Evolutionary conservation across 306 rosid genomes (phyloP).

Genomic region (Mimosa pudica): DNA sequence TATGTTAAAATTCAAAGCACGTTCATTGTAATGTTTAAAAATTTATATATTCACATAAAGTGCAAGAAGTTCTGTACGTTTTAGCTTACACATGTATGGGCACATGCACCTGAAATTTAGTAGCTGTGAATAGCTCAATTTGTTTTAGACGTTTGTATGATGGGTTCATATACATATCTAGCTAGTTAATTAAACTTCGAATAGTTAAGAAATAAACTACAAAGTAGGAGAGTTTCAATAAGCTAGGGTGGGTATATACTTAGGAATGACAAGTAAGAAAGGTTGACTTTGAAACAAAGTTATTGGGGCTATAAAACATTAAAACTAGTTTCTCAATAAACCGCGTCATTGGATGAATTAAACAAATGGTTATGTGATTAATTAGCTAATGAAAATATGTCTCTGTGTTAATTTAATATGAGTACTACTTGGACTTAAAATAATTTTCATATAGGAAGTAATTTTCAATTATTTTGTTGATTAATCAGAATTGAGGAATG

Average conservation of each 20-base stretch:
- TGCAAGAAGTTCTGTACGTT: no score
- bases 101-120: no score
- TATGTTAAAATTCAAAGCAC: no score
- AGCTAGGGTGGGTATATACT: conserved; percentile 26
- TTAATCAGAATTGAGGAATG: conserved; percentile 14
- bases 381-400: conserved; percentile 5
- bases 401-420: no score
- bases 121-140: no score
- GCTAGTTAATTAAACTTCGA: background rate
- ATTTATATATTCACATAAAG: no score
- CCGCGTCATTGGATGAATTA: conserved; percentile 29
- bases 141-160: no score
- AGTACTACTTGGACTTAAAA: background rate
- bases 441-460: background rate
- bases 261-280: conserved; percentile 38
- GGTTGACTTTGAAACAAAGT: conserved; percentile 35
- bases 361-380: conserved; percentile 14
- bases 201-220: background rate
- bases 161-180: no score
- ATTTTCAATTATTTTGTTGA: background rate
- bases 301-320: conserved; percentile 21
- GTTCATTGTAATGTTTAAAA: no score
- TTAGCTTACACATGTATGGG: no score
- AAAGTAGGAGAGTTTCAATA: conserved; percentile 9
- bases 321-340: conserved; percentile 33